A percentile compares a stretch with the other conserved stretches of the same genome.
Evolutionary conservation across 2,329 filamentous ascomycete genomes (phyloP).

Genomic region (Exutisphaerella laricina): DNA sequence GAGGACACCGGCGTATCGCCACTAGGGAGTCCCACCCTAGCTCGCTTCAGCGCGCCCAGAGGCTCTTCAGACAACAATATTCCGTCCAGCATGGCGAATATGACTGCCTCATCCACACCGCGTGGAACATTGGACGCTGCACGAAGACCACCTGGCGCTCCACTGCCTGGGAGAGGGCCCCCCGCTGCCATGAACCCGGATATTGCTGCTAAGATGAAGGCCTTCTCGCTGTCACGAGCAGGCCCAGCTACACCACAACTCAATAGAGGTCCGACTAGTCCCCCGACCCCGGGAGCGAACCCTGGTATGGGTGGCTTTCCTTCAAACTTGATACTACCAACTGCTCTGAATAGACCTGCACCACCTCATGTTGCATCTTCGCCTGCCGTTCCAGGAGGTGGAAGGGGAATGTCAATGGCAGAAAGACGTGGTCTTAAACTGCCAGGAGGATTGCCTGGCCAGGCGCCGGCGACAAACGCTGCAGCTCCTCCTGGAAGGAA

Average conservation of each 20-base stretch:
- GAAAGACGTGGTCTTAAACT: conserved; percentile 63
- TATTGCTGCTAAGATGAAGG: conserved; percentile 64
- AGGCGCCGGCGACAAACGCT: conserved; percentile 42
- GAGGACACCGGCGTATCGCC: conserved; percentile 19
- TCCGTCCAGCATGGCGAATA: conserved; percentile 46
- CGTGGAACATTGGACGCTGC: conserved; percentile 69
- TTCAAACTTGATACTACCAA: conserved; percentile 41
- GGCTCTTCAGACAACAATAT: conserved; percentile 21
- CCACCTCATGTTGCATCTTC: conserved; percentile 44
- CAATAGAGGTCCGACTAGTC: conserved; percentile 17
- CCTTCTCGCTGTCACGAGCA: conserved; percentile 61
- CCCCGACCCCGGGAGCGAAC: conserved; percentile 16
- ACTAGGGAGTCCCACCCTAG: conserved; percentile 12
- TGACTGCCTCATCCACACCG: conserved; percentile 80
- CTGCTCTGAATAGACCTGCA: conserved; percentile 34
- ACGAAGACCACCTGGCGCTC: conserved; percentile 46
- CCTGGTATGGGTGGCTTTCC: conserved; percentile 38
- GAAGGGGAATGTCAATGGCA: conserved; percentile 53
- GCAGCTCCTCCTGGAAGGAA: conserved; percentile 30
- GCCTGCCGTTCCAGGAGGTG: conserved; percentile 42
- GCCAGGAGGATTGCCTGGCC: conserved; percentile 48
- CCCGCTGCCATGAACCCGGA: conserved; percentile 48
- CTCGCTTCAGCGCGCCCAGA: conserved; percentile 12
- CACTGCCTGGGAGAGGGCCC: conserved; percentile 42
- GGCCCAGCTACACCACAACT: conserved; percentile 40